phyloP scores from a whole-genome alignment of 2,329 filamentous ascomycete species.

The Atkinsonella texensis region DNA sequence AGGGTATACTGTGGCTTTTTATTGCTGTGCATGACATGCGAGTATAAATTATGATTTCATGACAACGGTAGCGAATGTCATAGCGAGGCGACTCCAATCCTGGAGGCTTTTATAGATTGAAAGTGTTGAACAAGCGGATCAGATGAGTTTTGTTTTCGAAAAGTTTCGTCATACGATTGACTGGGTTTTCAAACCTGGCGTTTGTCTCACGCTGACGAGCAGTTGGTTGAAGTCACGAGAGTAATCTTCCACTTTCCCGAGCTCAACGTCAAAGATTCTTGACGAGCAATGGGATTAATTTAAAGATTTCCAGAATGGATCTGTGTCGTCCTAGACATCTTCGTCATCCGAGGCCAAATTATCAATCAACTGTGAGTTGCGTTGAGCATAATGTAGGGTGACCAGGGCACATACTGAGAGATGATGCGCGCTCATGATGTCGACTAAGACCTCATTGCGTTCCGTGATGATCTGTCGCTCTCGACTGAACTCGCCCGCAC shows the following conservation, averaged over 20 bases:
- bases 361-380: background rate
- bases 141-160: background rate
- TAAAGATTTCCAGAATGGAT: slow-evolving; percentile 29
- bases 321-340: slow-evolving; percentile 17
- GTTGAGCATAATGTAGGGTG: background rate
- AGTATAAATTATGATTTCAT: too few relatives aligned
- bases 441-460: background rate
- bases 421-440: background rate
- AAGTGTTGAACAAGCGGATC: too few relatives aligned
- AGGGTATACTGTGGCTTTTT: too few relatives aligned
- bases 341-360: background rate
- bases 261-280: slow-evolving; percentile 21
- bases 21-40: too few relatives aligned
- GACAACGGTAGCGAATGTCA: too few relatives aligned
- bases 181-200: too few relatives aligned
- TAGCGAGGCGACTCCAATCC: too few relatives aligned
- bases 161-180: background rate
- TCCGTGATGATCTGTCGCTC: background rate
- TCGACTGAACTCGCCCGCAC: background rate
- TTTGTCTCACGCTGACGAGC: too few relatives aligned
- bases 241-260: slow-evolving; percentile 13
- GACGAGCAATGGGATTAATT: slow-evolving; percentile 27
- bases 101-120: too few relatives aligned
- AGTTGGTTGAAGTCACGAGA: too few relatives aligned
- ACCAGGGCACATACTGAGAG: background rate